Conservation (phyloP, 345 rosid genomes). For the Toxicodendron radicans region DNA sequence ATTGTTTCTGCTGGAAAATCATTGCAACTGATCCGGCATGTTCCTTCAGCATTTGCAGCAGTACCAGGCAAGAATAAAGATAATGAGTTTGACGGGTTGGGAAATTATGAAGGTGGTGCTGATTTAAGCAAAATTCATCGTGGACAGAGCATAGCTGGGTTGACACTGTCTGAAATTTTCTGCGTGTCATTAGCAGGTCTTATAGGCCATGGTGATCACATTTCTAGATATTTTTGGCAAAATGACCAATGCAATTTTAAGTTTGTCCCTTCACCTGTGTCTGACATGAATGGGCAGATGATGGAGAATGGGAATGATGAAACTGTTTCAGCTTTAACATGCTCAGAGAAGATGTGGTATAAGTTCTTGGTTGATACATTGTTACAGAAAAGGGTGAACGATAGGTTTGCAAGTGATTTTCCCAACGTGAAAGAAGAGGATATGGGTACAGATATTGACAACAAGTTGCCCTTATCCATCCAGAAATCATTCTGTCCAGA, state of each 20-base stretch:
- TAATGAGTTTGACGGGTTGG: conserved; percentile 32
- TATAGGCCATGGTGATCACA: conserved; percentile 73
- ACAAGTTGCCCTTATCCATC: conserved; percentile 28
- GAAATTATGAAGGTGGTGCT: conserved; percentile 26
- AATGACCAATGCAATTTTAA: conserved; percentile 39
- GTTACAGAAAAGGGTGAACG: conserved; percentile 40
- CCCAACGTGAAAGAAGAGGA: conserved; percentile 26
- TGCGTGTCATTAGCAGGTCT: conserved; percentile 77
- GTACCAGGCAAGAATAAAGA: conserved; percentile 34
- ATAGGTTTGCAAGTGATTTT: conserved; percentile 29
- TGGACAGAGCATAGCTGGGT: conserved; percentile 44
- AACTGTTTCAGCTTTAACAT: conserved; percentile 33
- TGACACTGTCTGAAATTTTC: conserved; percentile 79
- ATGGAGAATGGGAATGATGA: conserved; percentile 31
- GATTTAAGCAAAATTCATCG: conserved; percentile 19
- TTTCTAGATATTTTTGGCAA: conserved; percentile 54
- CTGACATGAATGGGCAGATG: conserved; percentile 26
- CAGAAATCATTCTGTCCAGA: conserved; percentile 66
- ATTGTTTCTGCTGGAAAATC: conserved; percentile 98
- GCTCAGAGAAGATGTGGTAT: conserved; percentile 58
- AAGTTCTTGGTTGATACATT: conserved; percentile 52
- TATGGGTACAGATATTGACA: conserved; percentile 22
- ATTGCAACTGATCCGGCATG: conserved; percentile 76
- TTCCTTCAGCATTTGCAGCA: conserved; percentile 44
- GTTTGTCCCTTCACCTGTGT: conserved; percentile 35